A percentile compares a stretch with the other conserved stretches of the same genome.
phyloP scores from a whole-genome alignment of 2,329 filamentous ascomycete genomes.

The Colletotrichum filicis region DNA sequence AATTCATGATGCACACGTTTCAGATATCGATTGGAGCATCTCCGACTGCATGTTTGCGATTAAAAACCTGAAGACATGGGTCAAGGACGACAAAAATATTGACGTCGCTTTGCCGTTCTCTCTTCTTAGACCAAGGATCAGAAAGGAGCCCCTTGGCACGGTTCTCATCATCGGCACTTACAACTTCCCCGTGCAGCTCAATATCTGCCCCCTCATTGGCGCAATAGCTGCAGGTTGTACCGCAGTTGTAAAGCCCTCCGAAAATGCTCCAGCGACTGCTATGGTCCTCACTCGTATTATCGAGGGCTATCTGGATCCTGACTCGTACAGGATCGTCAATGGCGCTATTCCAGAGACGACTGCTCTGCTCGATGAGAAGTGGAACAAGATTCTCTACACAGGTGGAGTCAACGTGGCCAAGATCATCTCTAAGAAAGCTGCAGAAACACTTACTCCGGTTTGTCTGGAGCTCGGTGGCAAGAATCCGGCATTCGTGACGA shows the following conservation, averaged over 20 bases:
- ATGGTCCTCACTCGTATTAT: constrained; percentile 84
- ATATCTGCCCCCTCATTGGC: constrained; percentile 82
- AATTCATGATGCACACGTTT: constrained; percentile 76
- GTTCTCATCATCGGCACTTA: constrained; percentile 90
- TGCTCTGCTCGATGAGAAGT: constrained; percentile 85
- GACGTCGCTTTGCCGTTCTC: constrained; percentile 77
- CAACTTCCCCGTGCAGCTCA: constrained; percentile 92
- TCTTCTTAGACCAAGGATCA: constrained; percentile 78
- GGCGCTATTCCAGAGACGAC: constrained; percentile 85
- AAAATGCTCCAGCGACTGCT: constrained; percentile 80
- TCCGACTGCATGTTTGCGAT: constrained; percentile 84
- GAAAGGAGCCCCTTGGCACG: constrained; percentile 88
- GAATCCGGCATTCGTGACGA: constrained; percentile 93
- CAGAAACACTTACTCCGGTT: constrained; percentile 87
- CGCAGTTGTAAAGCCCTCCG: constrained; percentile 89
- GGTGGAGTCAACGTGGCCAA: constrained; percentile 84
- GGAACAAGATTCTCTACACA: constrained; percentile 99
- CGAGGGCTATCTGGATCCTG: constrained; percentile 78
- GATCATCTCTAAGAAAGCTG: constrained; percentile 90
- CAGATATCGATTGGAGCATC: constrained; percentile 82
- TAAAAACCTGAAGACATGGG: constrained; percentile 83
- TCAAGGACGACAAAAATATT: constrained; percentile 80
- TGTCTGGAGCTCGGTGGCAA: constrained; percentile 89
- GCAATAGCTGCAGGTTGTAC: constrained; percentile 95
- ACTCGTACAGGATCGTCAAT: constrained; percentile 82